Evolutionary conservation across 176 grass and related monocot species (phyloP), one percentile per base, ranked within the genome.

Genomic region (Rhynchospora tenuis): DNA sequence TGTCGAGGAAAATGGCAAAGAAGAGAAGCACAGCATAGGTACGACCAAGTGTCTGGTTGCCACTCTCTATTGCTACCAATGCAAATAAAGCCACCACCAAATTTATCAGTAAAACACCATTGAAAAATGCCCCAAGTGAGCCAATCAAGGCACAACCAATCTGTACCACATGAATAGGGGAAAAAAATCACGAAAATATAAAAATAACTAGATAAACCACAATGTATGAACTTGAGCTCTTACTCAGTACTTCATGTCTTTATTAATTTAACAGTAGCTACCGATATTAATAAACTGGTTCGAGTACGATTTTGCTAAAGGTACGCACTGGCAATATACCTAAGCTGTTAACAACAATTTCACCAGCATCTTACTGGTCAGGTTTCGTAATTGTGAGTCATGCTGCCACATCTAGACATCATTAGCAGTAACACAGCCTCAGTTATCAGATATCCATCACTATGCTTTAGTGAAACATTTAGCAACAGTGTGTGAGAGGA

Each of bases 41-140:
- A 87, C 93, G 86, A 12, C 91, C 96, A 64, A 99, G 96, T 80
- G 89, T 90, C 83, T 99, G 96, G 81, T 92, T 99, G 82, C 88
- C 88, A 65, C 86, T 99, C 85, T 99, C 96, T 77, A 99, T 95
- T 0, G 96, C 96, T 54, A 99, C 89, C 73, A 99, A 86, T 57
- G 91, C 96, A 83, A 99, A 99, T 33, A 99, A 90, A 23, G 93
- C 91, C 85, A 99, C 90, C 65, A 92, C 96, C 88, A 99, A 88
- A 88, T 99, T 99, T 82, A 95, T 93, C 64, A 99, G 84, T 46
- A 99, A 88, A 81, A 99, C 93, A 1, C 96, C 96, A 81, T 95
- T 99, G 86, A 90, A 99, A 64, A 95, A 70, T 54, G 93, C 96
- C 22, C 93, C 93, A 5, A 99, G 93, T 15, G 96, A 99, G 80